phyloP scores from a whole-genome alignment of 768 basidiomycete species.

The Leccinum subtestaceum region DNA sequence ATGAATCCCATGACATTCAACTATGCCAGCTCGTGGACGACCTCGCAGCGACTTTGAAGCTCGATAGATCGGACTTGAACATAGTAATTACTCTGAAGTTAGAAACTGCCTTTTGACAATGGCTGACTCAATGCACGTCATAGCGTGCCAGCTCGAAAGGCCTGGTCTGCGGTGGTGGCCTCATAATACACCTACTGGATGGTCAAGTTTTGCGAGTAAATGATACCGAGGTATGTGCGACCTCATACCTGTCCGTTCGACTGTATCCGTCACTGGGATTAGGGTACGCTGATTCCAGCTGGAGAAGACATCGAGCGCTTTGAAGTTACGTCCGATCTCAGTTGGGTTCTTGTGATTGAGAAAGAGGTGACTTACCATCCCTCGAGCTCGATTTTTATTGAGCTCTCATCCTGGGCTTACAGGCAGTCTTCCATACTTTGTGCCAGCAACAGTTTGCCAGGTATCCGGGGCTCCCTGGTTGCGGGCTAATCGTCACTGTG shows the following conservation, averaged over 20 bases:
- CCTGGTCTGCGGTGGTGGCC: slow-evolving; percentile 66
- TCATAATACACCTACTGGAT: slow-evolving; percentile 54
- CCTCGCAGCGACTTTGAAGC: slow-evolving; percentile 75
- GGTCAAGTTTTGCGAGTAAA: slow-evolving; percentile 51
- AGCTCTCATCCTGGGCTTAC: slow-evolving; percentile 1
- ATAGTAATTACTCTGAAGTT: slow-evolving; percentile 46
- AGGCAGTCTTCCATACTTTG: slow-evolving; percentile 96
- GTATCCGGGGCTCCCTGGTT: slow-evolving; percentile 49
- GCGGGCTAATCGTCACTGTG: slow-evolving; percentile 80
- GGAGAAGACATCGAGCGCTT: slow-evolving; percentile 69
- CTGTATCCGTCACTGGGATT: not conserved
- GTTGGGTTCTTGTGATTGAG: slow-evolving; percentile 87
- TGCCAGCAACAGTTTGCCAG: slow-evolving; percentile 54
- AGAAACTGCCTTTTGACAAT: not conserved
- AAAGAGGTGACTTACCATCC: slow-evolving; percentile 67
- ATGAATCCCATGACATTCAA: not conserved
- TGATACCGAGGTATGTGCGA: slow-evolving; percentile 53
- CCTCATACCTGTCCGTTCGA: not conserved
- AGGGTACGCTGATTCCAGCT: slow-evolving; percentile 78
- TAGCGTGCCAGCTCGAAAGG: slow-evolving; percentile 92
- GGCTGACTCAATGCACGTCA: slow-evolving; percentile 7
- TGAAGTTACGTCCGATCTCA: slow-evolving; percentile 47
- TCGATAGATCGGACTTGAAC: slow-evolving; percentile 74
- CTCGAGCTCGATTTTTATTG: not conserved
- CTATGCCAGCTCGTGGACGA: slow-evolving; percentile 79